Percentiles rank a stretch among this genome's conserved stretches.
These are phyloP conservation scores for Diospyros kaki DNA, from an alignment of 148 eudicot genomes.

Conservation along the genomic window DNA sequence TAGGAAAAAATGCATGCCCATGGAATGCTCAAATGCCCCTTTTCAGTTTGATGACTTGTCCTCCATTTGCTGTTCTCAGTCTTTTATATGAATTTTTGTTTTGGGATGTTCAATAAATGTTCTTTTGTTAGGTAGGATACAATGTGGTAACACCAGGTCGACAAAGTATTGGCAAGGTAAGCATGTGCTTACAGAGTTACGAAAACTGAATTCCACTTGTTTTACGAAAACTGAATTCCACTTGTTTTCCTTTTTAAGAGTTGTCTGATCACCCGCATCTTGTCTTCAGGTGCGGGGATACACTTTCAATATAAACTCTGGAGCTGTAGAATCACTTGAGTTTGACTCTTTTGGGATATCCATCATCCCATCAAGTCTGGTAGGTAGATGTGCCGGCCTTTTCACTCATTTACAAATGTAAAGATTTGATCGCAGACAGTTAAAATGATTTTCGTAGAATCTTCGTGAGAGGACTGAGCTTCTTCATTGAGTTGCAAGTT, in stretches of 20 bases:
- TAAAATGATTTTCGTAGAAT: neutral
- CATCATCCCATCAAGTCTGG: slow-evolving; percentile 69
- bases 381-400: slow-evolving; percentile 25
- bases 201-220: neutral
- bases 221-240: neutral
- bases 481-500: neutral
- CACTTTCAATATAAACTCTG: slow-evolving; percentile 59
- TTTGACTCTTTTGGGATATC: slow-evolving; percentile 73
- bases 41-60: neutral
- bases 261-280: neutral
- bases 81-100: neutral
- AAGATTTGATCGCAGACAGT: neutral
- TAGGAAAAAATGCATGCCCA: neutral
- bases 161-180: slow-evolving; percentile 59
- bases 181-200: slow-evolving; percentile 8
- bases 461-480: neutral
- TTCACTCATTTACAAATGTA: neutral
- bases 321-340: slow-evolving; percentile 63
- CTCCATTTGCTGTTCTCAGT: neutral
- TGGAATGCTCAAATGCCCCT: neutral
- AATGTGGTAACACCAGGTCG: slow-evolving; percentile 45
- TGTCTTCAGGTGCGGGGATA: slow-evolving; percentile 63
- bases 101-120: slow-evolving; percentile 10
- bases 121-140: slow-evolving; percentile 58
- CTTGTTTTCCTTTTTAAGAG: neutral